A percentile compares a stretch with the other conserved stretches of the same genome.
Evolutionary conservation across 306 rosid genomes (phyloP).

Genomic region (Quillaja saponaria): DNA sequence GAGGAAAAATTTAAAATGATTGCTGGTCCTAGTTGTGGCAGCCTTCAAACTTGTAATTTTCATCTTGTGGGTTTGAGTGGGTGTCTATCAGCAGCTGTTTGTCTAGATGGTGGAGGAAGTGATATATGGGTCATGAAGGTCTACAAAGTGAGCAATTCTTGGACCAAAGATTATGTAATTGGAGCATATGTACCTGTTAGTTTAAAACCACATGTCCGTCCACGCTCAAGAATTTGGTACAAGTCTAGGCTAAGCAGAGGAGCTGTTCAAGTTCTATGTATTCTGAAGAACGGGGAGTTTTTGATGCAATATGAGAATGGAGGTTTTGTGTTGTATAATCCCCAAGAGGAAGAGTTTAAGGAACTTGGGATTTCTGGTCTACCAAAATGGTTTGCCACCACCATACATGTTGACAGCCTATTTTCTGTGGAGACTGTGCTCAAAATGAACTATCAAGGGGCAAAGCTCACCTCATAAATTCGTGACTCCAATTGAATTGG

Average conservation of each 20-base stretch:
- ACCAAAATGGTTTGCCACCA: slow-evolving; percentile 11
- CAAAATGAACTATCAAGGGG: too few species aligned
- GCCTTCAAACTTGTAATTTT: neutral
- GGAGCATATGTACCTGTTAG: neutral
- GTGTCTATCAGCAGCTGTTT: slow-evolving; percentile 14
- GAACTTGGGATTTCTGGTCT: slow-evolving; percentile 8
- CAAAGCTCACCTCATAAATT: too few species aligned
- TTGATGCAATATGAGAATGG: slow-evolving; percentile 1
- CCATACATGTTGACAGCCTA: slow-evolving; percentile 5
- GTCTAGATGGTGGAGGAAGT: neutral
- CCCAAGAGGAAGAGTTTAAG: neutral
- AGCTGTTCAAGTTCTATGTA: neutral
- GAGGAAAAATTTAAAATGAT: neutral
- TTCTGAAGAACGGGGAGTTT: neutral
- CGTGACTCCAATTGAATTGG: too few species aligned
- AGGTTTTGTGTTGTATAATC: slow-evolving; percentile 2
- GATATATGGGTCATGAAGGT: slow-evolving; percentile 19
- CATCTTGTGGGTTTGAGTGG: neutral
- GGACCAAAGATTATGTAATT: slow-evolving; percentile 10
- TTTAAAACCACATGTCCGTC: neutral
- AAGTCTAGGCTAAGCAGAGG: neutral
- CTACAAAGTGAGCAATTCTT: neutral
- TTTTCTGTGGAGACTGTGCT: neutral
- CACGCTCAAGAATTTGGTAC: neutral
- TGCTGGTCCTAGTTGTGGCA: neutral